These are phyloP conservation scores for Phytophthora idaei DNA, from an alignment of 352 stramenopile genomes.

Conservation along the genomic window DNA sequence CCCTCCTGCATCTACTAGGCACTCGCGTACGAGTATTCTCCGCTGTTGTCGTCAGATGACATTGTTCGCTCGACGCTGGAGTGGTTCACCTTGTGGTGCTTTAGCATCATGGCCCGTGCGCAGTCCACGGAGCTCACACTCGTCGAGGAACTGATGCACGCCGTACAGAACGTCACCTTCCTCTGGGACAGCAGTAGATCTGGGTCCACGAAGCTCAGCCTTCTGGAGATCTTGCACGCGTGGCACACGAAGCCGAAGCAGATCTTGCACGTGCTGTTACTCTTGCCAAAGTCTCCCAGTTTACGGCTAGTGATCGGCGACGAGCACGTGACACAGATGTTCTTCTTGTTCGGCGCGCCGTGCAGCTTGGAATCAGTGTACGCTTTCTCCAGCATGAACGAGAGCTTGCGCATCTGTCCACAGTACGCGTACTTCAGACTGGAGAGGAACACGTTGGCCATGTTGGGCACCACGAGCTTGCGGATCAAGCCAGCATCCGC, in stretches of 20 bases:
- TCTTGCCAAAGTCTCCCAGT: constrained; percentile 28
- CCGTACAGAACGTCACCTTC: constrained; percentile 40
- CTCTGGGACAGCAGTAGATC: constrained; percentile 19
- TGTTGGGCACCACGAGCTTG: constrained; percentile 18
- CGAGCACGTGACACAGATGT: constrained; percentile 21
- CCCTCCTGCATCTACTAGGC: background rate
- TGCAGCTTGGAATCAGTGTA: constrained; percentile 10
- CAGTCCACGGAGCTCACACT: constrained; percentile 31
- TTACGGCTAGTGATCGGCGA: constrained; percentile 5
- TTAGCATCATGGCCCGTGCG: constrained; percentile 16
- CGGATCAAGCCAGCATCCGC: constrained; percentile 20
- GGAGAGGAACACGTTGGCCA: constrained; percentile 22
- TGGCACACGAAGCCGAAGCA: constrained; percentile 36
- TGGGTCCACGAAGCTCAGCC: constrained; percentile 33
- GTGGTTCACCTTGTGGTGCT: background rate
- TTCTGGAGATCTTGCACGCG: constrained; percentile 25
- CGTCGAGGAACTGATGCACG: constrained; percentile 37
- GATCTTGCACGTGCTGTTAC: constrained; percentile 34
- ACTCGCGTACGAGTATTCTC: background rate
- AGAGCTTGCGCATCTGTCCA: constrained; percentile 53
- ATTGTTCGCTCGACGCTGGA: constrained; percentile 15
- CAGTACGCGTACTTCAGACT: constrained; percentile 32
- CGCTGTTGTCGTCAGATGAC: constrained; percentile 15
- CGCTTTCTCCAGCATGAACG: constrained; percentile 28
- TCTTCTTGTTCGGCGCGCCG: constrained; percentile 20